Evolutionary conservation across 2,329 filamentous ascomycete genomes (phyloP), one percentile per base, ranked within the genome.

Genomic region (Colletotrichum sp.): DNA sequence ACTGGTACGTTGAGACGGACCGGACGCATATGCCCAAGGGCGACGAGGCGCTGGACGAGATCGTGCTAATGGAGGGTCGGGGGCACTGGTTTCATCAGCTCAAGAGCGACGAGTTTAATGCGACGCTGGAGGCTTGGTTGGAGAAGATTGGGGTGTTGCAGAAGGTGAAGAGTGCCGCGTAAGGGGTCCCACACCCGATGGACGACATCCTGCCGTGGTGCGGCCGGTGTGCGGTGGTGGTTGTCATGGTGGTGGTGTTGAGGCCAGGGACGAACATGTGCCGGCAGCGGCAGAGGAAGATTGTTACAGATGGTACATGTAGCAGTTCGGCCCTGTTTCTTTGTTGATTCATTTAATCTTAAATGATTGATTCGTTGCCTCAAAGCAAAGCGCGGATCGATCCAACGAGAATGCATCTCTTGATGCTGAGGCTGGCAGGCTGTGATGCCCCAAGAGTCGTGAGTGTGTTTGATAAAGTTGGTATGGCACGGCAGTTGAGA

Each of bases 41-140:
- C 7, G 52, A 61, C 39, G 52, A 74, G 43, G 32, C 52, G 34
- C 39, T 76, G n/a, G 71, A 70, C 36, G 39, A 74, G 34, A 58
- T 76, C 10, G 70, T 76, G 8, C 5, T 74, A 8, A 74, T 76
- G 25, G 70, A 67, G 60, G 66, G 61, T 6, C 61, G 25, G 36
- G 71, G 71, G 1, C 71, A 74, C 12, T 76, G 66, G 71, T 76
- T 74, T 61, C 74, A 76, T 27, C 74, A 76, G 60, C 52, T 74
- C 6, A 61, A 66, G 39, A 61, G 66, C 28, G 61, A 74, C n/a
- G 61, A 36, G 61, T 65, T 70, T 12, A 76, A 74, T 43, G 48
- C 27, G 30, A 56, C 70, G 13, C 16, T 74, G 52, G 8, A 34
- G 43, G 52, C 39, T 36, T 76, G 71, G 74, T 22, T 74, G 30